Base-by-base conservation (phyloP, 768 basidiomycete genomes). In the Galerina marginata region DNA sequence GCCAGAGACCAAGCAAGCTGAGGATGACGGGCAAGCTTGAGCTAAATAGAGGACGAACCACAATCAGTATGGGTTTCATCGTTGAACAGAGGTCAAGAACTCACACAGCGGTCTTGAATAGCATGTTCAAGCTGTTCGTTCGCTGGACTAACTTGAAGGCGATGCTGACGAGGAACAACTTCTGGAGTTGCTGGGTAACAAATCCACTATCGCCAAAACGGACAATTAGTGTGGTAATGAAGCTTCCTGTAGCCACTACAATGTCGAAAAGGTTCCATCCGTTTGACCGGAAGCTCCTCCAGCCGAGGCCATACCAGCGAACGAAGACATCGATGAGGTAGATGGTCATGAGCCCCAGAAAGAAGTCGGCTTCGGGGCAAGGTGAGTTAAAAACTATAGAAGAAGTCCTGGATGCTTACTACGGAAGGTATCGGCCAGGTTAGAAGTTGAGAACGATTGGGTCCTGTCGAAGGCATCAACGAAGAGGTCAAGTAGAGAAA, bases 191-290 rank as follows among this genome's bases (percentile, higher is more conserved):
- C 62, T 88, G 78, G 15, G 81, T 77, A 3, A 71, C 74, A 62
- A 87, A 87, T 26, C 82, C 82, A 20, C 74, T 75, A 2, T 78
- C 66, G 14, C 77, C 76, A 66, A 90, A 83, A 4, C 83, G 83
- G 42, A 93, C 86, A 20, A 91, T 77, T 29, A 96, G 70, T 0
- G 92, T 96, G 1, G 95, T 95, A 42, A 88, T 81, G 67, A 96
- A 87, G 65, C 90, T 92, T 6, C 96, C 96, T 2, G 76, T 78
- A 15, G 94, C 87, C 25, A 92, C 88, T 12, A 93, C 67, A 44
- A 95, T 75, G 65, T 98, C 96, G 73, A 96, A 98, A 1, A 95
- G 67, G 70, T 96, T 97, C 96, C 96, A 98, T 6, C 95, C 93
- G 65, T 95, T 93, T 33, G 88, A 86, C n/a, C 83, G 82, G 80